Base-by-base conservation (phyloP, 1,284 basidiomycete species). In the Papiliotrema nemorosa region DNA sequence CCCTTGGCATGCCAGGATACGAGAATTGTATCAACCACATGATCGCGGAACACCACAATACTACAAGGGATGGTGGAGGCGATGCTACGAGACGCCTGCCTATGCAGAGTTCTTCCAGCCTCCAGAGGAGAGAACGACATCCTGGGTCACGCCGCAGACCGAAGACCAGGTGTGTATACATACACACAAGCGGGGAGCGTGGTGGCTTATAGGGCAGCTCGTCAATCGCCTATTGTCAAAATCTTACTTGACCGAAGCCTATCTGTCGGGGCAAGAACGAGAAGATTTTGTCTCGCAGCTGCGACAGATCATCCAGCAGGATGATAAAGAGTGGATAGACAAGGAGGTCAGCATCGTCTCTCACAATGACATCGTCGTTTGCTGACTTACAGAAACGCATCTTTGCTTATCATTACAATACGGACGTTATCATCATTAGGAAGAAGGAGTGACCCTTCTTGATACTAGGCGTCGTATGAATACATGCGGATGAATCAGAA, bases 41-140 rank as follows among this genome's bases (percentile, higher is more conserved):
- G 68, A 71, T 41, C 49, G 57, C 9, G 67, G 61, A 5, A 60
- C 66, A 2, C 73, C 73, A 5, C 73, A 75, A 52, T 72, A 74
- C 53, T 70, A 68, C 55, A 66, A 61, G 22, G 57, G 54, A 12
- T 45, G 37, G 27, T 73, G 71, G 71, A 49, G 53, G 16, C 46
- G 53, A 20, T 60, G 64, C 53, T 70, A 60, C 48, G 63, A 70
- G n/a, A 59, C 58, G 2, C 12, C 39, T 5, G 66, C 66, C 24
- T 73, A 65, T 49, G 52, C 49, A 10, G 56, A 63, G 41, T 52
- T 70, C 20, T 73, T 65, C 41, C 47, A 62, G 41, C 44, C 54
- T 3, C 54, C 55, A 1, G 52, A 62, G 44, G 62, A 66, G 41
- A 43, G 35, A 14, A 41, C 44, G 2, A 57, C 52, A 20, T 18